These are phyloP conservation scores for Hygrocybe punicea DNA, from an alignment of 768 basidiomycete genomes.

Conservation along the genomic window DNA sequence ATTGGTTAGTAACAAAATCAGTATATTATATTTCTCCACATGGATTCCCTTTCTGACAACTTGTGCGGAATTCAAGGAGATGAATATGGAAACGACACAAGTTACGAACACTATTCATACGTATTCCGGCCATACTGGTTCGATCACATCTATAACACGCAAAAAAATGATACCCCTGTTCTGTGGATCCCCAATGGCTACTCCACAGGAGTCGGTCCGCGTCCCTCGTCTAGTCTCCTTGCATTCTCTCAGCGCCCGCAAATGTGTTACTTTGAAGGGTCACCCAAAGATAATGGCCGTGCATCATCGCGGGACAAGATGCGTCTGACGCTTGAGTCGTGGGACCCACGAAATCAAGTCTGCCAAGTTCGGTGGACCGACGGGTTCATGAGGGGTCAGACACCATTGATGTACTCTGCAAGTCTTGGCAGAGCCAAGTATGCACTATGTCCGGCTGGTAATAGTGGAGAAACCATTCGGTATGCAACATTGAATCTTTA, in stretches of 20 bases:
- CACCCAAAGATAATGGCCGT: conserved; percentile 4
- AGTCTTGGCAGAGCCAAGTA: conserved; percentile 3
- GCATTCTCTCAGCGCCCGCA: not conserved
- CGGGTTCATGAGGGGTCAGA: conserved; percentile 1
- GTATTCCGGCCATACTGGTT: conserved; percentile 5
- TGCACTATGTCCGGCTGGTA: conserved; percentile 2
- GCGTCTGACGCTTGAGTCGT: not conserved
- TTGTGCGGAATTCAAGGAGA: not conserved
- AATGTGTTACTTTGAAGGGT: conserved; percentile 6
- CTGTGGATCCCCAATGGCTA: conserved; percentile 6
- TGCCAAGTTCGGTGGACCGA: conserved; percentile 1
- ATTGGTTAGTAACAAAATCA: too few relatives aligned
- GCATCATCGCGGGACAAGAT: conserved; percentile 1
- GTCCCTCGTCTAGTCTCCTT: not conserved
- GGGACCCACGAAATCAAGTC: not conserved
- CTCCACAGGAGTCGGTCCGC: conserved; percentile 3
- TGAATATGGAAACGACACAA: not conserved
- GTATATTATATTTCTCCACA: too few relatives aligned
- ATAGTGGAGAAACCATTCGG: conserved; percentile 6
- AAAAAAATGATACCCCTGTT: not conserved
- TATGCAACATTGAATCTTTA: too few relatives aligned
- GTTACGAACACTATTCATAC: conserved; percentile 1
- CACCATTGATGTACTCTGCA: not conserved
- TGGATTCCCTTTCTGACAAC: not conserved
- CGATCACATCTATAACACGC: not conserved